Conservation (phyloP, 2,329 filamentous ascomycete genomes). For the Xylaria sp. region DNA sequence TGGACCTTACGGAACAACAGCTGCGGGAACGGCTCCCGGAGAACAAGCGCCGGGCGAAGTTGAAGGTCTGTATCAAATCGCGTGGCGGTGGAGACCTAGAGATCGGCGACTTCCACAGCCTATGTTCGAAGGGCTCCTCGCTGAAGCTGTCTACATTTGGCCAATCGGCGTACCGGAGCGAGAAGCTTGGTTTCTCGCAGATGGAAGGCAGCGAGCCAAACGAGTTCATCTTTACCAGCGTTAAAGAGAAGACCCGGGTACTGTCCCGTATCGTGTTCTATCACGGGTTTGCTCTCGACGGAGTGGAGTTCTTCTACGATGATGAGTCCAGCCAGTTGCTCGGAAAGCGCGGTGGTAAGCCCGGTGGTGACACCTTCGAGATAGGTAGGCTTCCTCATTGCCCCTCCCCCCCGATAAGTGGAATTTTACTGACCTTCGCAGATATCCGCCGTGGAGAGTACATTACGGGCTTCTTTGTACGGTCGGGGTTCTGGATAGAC, state of each 20-base stretch:
- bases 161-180: conserved; percentile 75
- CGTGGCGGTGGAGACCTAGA: conserved; percentile 73
- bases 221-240: conserved; percentile 75
- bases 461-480: conserved; percentile 81
- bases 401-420: not conserved
- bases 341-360: conserved; percentile 75
- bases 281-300: conserved; percentile 76
- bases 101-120: conserved; percentile 73
- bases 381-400: conserved; percentile 61
- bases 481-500: conserved; percentile 82
- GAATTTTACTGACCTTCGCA: conserved; percentile 37
- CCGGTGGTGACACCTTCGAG: conserved; percentile 73
- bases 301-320: conserved; percentile 91
- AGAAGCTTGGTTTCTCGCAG: conserved; percentile 71
- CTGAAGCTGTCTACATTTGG: conserved; percentile 69
- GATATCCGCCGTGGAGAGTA: conserved; percentile 86
- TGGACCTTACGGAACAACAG: conserved; percentile 74
- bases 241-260: conserved; percentile 69
- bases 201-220: conserved; percentile 71
- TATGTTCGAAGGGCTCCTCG: conserved; percentile 71
- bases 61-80: conserved; percentile 76
- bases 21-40: conserved; percentile 73
- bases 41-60: conserved; percentile 68
- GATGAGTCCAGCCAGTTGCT: conserved; percentile 84
- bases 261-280: conserved; percentile 76